Base-by-base conservation (phyloP, 257 asterid species). In the Leptodermis oblonga region DNA sequence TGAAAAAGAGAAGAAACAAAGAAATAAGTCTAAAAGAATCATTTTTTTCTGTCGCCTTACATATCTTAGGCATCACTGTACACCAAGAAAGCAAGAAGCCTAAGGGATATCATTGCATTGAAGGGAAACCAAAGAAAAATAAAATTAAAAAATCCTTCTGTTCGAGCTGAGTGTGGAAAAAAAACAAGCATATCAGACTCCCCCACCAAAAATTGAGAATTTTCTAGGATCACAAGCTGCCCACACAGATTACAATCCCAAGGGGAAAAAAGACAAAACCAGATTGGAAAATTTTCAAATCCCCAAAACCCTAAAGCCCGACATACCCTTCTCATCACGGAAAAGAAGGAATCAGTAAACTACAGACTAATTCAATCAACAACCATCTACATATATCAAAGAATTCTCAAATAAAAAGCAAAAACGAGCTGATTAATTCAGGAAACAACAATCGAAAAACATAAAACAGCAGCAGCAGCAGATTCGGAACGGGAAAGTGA, bases 1-100 rank as follows among this genome's bases (percentile, higher is more conserved):
- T 93, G 96, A 77, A 72, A 75, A 70, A 45, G n/a, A 33, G 5
- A 70, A n/a, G 3, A 62, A 52, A 52, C 4, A 41, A 22, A 65
- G 39, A 64, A 59, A 63, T 52, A 62, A 54, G 31, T 39, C 53
- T 51, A 31, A 45, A 49, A 56, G 45, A 54, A 25, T n/a, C 46
- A 28, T 67, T 30, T 34, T 1, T n/a, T n/a, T n/a, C n/a, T n/a
- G 14, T 13, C 34, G 30, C 51, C 23, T 39, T 34, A 26, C 11
- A n/a, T 39, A 41, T 33, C 7, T 22, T 37, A 3, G 28, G 20
- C 51, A 20, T 48, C 25, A 48, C 54, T 25, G 17, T 18, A 1
- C 36, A 61, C n/a, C n/a, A n/a, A n/a, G n/a, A n/a, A n/a, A n/a
- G n/a, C n/a, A n/a, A n/a, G n/a, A n/a, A n/a, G n/a, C n/a, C n/a